These are phyloP conservation scores for Alternaria consortialis DNA, from an alignment of 2,329 filamentous ascomycete species.

Conservation along the genomic window DNA sequence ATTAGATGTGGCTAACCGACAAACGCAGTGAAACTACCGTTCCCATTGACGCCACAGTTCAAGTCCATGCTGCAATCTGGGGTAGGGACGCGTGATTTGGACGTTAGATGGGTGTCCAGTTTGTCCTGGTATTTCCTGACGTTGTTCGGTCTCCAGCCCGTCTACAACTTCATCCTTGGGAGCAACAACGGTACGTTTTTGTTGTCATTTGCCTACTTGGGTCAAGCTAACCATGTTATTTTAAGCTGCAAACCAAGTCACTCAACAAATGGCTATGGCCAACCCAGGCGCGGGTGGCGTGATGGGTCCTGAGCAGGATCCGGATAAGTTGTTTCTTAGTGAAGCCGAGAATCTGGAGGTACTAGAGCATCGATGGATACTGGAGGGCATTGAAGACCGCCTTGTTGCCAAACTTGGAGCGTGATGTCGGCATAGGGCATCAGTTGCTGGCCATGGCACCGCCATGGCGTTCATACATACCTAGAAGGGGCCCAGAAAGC, in stretches of 20 bases:
- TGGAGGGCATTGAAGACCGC: constrained; percentile 87
- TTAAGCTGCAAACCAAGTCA: constrained; percentile 87
- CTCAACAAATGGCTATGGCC: constrained; percentile 82
- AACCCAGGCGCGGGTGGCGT: constrained; percentile 78
- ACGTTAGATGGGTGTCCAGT: constrained; percentile 98
- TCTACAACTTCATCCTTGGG: constrained; percentile 96
- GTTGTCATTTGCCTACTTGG: constrained; percentile 6
- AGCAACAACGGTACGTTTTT: constrained; percentile 85
- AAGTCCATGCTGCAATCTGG: constrained; percentile 99
- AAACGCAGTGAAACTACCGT: constrained; percentile 85
- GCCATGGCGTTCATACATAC: constrained; percentile 17
- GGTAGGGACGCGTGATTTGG: constrained; percentile 93
- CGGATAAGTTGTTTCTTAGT: constrained; percentile 90
- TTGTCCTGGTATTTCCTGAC: constrained; percentile 99
- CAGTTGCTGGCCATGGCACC: constrained; percentile 16
- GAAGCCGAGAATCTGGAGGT: constrained; percentile 97
- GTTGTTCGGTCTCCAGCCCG: constrained; percentile 93
- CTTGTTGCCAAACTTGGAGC: constrained; percentile 65
- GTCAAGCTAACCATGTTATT: constrained; percentile 39
- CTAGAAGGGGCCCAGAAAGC: constrained; percentile 21
- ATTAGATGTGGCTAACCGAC: constrained; percentile 24
- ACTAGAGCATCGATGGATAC: constrained; percentile 88
- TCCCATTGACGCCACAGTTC: constrained; percentile 97
- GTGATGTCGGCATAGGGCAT: constrained; percentile 21
- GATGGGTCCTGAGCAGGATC: constrained; percentile 92